These are phyloP conservation scores for Metschnikowia santaceciliae DNA, from an alignment of 805 yeast species.

Conservation along the genomic window DNA sequence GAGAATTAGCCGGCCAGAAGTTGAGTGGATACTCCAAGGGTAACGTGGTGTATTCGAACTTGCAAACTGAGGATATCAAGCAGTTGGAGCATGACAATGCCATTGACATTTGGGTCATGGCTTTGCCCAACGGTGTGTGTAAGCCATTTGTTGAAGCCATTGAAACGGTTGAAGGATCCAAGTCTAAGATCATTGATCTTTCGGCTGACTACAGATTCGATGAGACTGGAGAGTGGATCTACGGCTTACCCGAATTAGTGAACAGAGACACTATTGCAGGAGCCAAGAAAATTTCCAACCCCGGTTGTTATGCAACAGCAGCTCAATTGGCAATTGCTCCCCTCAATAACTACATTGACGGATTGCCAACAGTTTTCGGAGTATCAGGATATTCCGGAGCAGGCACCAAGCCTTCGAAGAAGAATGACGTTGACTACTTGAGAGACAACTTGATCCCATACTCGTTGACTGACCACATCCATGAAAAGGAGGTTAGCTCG, in stretches of 20 bases:
- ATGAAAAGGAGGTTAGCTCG: slow-evolving; percentile 85
- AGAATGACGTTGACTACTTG: slow-evolving; percentile 77
- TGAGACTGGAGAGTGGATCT: slow-evolving; percentile 80
- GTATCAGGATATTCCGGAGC: slow-evolving; percentile 99
- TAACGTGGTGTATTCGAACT: slow-evolving; percentile 75
- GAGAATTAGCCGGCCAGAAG: slow-evolving; percentile 86
- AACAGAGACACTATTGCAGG: slow-evolving; percentile 60
- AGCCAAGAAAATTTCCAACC: slow-evolving; percentile 85
- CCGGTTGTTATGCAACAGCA: slow-evolving; percentile 99
- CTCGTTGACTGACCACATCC: slow-evolving; percentile 93
- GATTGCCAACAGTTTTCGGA: slow-evolving; percentile 85
- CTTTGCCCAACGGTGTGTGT: slow-evolving; percentile 96
- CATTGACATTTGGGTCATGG: slow-evolving; percentile 98
- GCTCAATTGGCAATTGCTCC: slow-evolving; percentile 94
- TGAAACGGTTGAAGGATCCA: slow-evolving; percentile 57
- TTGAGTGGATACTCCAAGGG: slow-evolving; percentile 83
- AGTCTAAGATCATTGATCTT: slow-evolving; percentile 81
- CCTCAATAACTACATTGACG: slow-evolving; percentile 59
- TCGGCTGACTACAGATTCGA: slow-evolving; percentile 97
- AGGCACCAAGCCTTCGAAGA: slow-evolving; percentile 97
- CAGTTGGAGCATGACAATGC: slow-evolving; percentile 68
- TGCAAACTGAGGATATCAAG: slow-evolving; percentile 82
- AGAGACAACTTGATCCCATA: slow-evolving; percentile 88
- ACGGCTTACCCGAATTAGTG: slow-evolving; percentile 92
- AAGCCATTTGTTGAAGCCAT: slow-evolving; percentile 81